Evolutionary conservation across 495 filamentous ascomycete genomes (phyloP), one percentile per base, ranked within the genome.

Genomic region (Penicillium desertorum): DNA sequence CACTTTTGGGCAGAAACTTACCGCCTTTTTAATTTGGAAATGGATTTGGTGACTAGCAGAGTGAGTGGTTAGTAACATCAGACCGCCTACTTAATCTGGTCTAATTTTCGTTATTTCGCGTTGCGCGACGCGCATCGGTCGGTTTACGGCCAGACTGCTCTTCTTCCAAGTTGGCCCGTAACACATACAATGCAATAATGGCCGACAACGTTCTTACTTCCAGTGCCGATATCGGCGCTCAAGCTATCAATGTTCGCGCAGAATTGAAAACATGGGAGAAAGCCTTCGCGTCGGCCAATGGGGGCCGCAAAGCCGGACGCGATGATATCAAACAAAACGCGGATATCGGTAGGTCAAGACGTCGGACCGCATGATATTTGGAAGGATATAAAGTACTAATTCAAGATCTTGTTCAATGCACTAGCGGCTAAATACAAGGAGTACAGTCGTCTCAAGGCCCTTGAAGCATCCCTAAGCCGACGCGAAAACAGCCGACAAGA

Each of bases 231-330:
- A 62, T 66, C 11, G 62, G 61, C 11, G 57, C 57, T 0, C 62
- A 68, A 36, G 68, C 72, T 36, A 63, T 63, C 4, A 61, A 51
- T 53, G 71, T 96, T 22, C 86, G 90, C 4, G 75, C 77, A 10
- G 89, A 96, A 59, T 74, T 98, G 30, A 98, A 97, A 70, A 72
- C 79, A 66, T 98, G 91, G 87, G 93, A 98, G 71, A 83, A 81
- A 62, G 74, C 81, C 6, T 97, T 94, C 76, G 83, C 89, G 2
- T 72, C 74, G 20, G 73, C 76, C 1, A 81, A 96, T 65, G 78
- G 73, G 11, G 92, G 91, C 16, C 80, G 78, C 50, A 96, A 96
- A 75, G 87, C 94, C 12, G 79, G 81, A 19, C 86, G 91, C 37
- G 84, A 87, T 14, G 92, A 96, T 71, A 96, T 97, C 68, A 96